Evolutionary conservation across 768 basidiomycete genomes (phyloP), one percentile per base, ranked within the genome.

Genomic region (Ramaria rubella): DNA sequence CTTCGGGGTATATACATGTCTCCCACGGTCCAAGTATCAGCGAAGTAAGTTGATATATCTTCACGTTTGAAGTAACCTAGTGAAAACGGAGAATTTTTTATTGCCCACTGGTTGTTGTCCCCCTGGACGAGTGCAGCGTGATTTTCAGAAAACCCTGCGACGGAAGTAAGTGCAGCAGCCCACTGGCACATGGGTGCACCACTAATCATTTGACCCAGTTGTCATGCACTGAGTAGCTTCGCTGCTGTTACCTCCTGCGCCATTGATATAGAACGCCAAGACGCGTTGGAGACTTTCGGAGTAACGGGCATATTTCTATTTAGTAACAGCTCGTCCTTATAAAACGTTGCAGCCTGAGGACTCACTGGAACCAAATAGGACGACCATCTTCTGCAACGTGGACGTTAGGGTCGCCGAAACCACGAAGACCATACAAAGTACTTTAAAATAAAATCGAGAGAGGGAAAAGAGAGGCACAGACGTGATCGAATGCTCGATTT

Each of bases 1-100:
- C 34, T 36, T 60, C 53, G 43, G 59, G 44, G 36, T 61, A 61
- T 56, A 36, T 61, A 61, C 61, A 61, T 61, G 56, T 61, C 61
- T 21, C 27, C 61, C 9, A 60, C 42, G n/a, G 61, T 57, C 53
- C 49, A 61, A 1, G 55, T 59, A 24, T 60, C 15, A n/a, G 46
- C 55, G 36, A 51, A 61, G 24, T 61, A 59, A 19, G 38, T 38
- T 11, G 61, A 55, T 11, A 61, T 17, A 40, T 61, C 61, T 27
- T 51, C 4, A 17, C 59, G 46, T 43, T 48, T 50, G 55, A 30
- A 60, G 34, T 60, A 54, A n/a, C 45, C 60, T 6, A 33, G 21
- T 9, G 60, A 61, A 17, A 15, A 30, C 5, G 61, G 36, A 14
- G 48, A 36, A 46, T 61, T 61, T 2, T 14, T 30, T 38, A 57